Evolutionary conservation across 257 asterid species (phyloP), one percentile per base, ranked within the genome.

Genomic region (Scutellaria barbata): DNA sequence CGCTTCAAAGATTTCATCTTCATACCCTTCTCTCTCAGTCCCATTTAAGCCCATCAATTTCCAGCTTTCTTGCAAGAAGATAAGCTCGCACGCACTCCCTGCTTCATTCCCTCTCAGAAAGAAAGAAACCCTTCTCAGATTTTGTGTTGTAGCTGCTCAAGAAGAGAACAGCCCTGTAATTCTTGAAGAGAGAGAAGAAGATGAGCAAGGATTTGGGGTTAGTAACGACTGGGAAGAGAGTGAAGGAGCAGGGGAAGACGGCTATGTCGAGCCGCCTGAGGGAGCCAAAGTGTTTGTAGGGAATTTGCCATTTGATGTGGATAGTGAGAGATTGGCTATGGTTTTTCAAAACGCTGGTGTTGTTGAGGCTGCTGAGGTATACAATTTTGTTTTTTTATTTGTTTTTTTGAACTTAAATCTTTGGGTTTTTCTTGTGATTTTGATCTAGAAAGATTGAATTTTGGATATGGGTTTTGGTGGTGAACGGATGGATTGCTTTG

Each of bases 221-320:
- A 85, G 37, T 16, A 64, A n/a, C 14, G 79, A 30, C 7, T 80
- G 73, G 40, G 66, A 59, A 13, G 86, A 70, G 57, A 43, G 72
- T 43, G 83, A 66, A 43, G 84, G 64, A 63, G 66, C 10, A 39
- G 89, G 63, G n/a, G 85, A 65, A 25, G 17, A 6, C 35, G 72
- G 18, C 62, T 82, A 71, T 10, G 73, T 39, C 45, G 88, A 85
- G 73, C 90, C 95, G 10, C 77, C 88, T 10, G 99, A 95, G 79
- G 97, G 81, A 47, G 93, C 96, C 0, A 89, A 89, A 68, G 74
- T 95, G 75, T 95, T 82, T 69, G 94, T 95, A 4, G 99, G 99
- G 54, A 95, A 95, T 80, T 84, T 95, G 87, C 87, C 97, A 0
- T 95, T 77, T 69, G 97, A 92, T 58, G 86, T 92, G 1, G 92